A percentile compares a stretch with the other conserved stretches of the same genome.
phyloP scores from a whole-genome alignment of 371 early-diverging fungal species.

The Batkoa obscura region DNA sequence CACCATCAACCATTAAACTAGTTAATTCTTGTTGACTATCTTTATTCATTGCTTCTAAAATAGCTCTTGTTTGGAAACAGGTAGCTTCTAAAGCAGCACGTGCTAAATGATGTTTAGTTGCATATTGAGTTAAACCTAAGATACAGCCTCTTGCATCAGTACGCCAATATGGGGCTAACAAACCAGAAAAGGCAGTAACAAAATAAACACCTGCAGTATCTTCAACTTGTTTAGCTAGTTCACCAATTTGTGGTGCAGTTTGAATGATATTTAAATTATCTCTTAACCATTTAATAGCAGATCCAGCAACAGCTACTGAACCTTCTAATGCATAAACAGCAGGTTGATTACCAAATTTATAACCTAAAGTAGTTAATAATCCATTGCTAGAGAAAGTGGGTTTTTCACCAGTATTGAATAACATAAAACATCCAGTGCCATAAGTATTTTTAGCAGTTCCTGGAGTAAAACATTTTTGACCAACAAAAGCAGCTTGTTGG shows the following conservation, averaged over 20 bases:
- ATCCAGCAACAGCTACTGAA: constrained; percentile 84
- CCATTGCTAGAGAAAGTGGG: constrained; percentile 66
- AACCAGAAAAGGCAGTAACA: constrained; percentile 85
- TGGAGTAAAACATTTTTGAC: constrained; percentile 71
- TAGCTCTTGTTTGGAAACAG: constrained; percentile 74
- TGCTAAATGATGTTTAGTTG: constrained; percentile 65
- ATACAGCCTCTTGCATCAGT: constrained; percentile 78
- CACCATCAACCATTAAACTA: constrained; percentile 75
- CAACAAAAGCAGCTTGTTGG: constrained; percentile 93
- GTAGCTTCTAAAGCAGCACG: constrained; percentile 79
- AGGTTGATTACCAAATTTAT: constrained; percentile 63
- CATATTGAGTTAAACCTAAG: constrained; percentile 75
- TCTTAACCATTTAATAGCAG: constrained; percentile 80
- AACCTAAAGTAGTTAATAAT: constrained; percentile 79
- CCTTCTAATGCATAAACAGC: constrained; percentile 82
- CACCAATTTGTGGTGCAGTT: constrained; percentile 46
- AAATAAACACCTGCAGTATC: constrained; percentile 83
- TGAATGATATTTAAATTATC: constrained; percentile 69
- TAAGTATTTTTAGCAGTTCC: constrained; percentile 92
- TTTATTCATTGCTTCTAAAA: constrained; percentile 72
- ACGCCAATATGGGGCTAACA: constrained; percentile 92
- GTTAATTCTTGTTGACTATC: constrained; percentile 43
- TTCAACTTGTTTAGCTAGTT: constrained; percentile 29
- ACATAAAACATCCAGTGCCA: constrained; percentile 91
- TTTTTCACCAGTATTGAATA: constrained; percentile 78